phyloP scores from a whole-genome alignment of 345 rosid species.

The Brassica cretica region DNA sequence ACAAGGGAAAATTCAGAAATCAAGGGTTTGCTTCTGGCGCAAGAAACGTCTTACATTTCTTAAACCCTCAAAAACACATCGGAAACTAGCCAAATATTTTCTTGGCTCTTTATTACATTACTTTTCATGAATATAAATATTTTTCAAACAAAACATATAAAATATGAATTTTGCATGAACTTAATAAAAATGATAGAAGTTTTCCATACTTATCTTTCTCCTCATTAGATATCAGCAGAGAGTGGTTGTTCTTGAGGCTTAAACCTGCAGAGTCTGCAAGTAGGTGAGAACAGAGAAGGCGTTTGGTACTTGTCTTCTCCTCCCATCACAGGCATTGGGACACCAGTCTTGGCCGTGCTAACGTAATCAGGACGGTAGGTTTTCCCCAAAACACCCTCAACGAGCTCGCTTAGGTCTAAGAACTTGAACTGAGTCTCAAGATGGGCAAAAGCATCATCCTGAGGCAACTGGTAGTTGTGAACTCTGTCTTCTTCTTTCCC shows the following conservation, averaged over 20 bases:
- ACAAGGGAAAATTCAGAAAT: neutral
- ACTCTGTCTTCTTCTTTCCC: constrained; percentile 63
- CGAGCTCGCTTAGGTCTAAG: constrained; percentile 48
- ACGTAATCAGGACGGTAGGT: constrained; percentile 64
- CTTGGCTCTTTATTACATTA: constrained; percentile 36
- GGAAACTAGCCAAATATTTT: constrained; percentile 21
- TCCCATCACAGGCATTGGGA: constrained; percentile 79
- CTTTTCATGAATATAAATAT: constrained; percentile 31
- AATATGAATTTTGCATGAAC: neutral
- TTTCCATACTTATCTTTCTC: constrained; percentile 1
- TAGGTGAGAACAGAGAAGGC: constrained; percentile 60
- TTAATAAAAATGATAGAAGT: neutral
- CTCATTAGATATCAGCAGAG: constrained; percentile 35
- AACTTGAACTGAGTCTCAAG: constrained; percentile 83
- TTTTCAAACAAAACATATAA: constrained; percentile 25
- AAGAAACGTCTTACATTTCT: constrained; percentile 31
- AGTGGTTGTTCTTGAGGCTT: constrained; percentile 41
- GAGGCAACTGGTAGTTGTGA: constrained; percentile 69
- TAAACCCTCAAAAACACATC: constrained; percentile 30
- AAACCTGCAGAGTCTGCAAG: constrained; percentile 67
- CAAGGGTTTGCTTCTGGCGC: constrained; percentile 21
- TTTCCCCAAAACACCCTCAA: constrained; percentile 81
- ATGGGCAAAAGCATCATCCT: constrained; percentile 67
- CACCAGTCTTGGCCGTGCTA: constrained; percentile 70
- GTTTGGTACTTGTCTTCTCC: constrained; percentile 80